A percentile compares a stretch with the other conserved stretches of the same genome.
These are phyloP conservation scores for Bisporella sp. DNA, from an alignment of 2,329 filamentous ascomycete species.

Conservation along the genomic window DNA sequence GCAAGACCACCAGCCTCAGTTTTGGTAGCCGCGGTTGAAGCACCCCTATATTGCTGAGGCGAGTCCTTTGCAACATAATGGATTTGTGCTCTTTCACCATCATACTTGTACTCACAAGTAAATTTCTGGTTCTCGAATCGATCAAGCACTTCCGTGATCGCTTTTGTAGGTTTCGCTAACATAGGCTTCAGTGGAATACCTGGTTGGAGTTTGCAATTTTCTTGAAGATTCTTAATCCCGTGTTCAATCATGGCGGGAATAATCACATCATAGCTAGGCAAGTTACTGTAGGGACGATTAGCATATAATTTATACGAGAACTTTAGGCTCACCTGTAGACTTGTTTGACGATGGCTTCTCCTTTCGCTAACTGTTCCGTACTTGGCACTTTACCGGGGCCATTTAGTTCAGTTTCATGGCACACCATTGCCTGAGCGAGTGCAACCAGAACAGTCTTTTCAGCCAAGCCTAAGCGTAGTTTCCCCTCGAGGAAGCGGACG, in stretches of 20 bases:
- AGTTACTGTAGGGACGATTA: conserved; percentile 56
- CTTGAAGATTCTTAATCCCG: conserved; percentile 74
- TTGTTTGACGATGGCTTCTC: conserved; percentile 78
- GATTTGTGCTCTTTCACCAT: conserved; percentile 96
- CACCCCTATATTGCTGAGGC: conserved; percentile 58
- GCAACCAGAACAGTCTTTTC: conserved; percentile 89
- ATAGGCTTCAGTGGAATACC: conserved; percentile 96
- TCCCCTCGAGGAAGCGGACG: conserved; percentile 88
- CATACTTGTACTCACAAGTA: conserved; percentile 98
- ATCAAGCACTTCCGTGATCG: conserved; percentile 94
- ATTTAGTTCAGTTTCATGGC: conserved; percentile 69
- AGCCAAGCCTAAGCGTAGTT: conserved; percentile 82
- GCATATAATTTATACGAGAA: conserved; percentile 4
- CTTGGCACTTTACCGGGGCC: conserved; percentile 58
- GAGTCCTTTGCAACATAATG: conserved; percentile 88
- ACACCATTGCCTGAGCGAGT: conserved; percentile 80
- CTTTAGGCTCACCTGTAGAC: conserved; percentile 65
- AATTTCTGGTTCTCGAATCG: conserved; percentile 93
- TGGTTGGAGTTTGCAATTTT: conserved; percentile 85
- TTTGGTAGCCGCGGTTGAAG: conserved; percentile 53
- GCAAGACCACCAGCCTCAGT: conserved; percentile 54
- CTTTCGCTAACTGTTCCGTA: conserved; percentile 71
- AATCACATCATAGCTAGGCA: conserved; percentile 93
- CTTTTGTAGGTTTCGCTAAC: conserved; percentile 97
- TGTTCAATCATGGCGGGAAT: conserved; percentile 83